Base-by-base conservation (phyloP, 164 flowering plant genomes). In the Vitis riparia region DNA sequence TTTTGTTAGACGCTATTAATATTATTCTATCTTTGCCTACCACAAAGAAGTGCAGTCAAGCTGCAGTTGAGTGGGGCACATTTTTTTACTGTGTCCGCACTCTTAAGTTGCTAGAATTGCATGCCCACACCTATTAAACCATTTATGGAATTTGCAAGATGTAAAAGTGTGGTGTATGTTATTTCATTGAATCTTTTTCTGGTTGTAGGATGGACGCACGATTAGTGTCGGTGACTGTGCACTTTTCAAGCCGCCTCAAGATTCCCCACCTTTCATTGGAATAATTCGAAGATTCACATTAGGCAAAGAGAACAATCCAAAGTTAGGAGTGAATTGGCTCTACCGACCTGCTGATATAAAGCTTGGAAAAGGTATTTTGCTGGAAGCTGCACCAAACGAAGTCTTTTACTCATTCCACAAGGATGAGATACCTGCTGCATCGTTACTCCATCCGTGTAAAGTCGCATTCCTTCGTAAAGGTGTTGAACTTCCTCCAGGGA, bases 381-480 rank as follows among this genome's bases (percentile, higher is more conserved):
- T 86, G 81, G 98, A 90, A 55, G 88, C 97, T 70, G 89, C 90
- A 19, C 99, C 98, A 47, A 93, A 95, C 92, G 97, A 93, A 78
- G 75, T 95, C 37, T 90, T 93, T 59, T 95, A 90, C 73, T 95
- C 99, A 15, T 95, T 95, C 76, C 96, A 93, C 76, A 80, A 82
- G 89, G 97, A 90, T 88, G 92, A 86, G 81, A 88, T 86, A 73
- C 86, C 91, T 73, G 94, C 95, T 84, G 97, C 93, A 70, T 91
- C 94, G 29, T 68, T 91, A 75, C 96, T 95, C 70, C 98, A 95
- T 87, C 99, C 94, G 51, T 94, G 99, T 84, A 95, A 90, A 89
- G 98, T 95, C 62, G 87, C 99, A 78, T 95, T 95, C 79, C 94
- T 95, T 77, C 89, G 87, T 66, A 91, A 84, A 90, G 93, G 94